phyloP scores from a whole-genome alignment of 768 basidiomycete species.

The Cystoderma amianthinum region DNA sequence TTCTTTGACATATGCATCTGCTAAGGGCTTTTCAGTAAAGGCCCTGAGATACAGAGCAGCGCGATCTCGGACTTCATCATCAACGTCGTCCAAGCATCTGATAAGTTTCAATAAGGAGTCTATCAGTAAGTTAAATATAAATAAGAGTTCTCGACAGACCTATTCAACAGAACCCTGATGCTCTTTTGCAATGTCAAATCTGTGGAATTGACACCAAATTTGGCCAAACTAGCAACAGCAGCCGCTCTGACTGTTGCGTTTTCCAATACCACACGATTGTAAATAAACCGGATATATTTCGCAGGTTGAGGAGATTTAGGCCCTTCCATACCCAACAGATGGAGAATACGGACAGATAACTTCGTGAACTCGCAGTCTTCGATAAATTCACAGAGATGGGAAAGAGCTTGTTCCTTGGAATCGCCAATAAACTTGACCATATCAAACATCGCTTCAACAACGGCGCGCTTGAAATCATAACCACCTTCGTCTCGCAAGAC shows the following conservation, averaged over 20 bases:
- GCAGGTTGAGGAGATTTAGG: constrained; percentile 94
- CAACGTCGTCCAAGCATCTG: constrained; percentile 95
- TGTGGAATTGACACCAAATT: constrained; percentile 88
- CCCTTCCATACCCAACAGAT: constrained; percentile 92
- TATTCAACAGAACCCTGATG: constrained; percentile 77
- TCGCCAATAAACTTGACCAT: constrained; percentile 98
- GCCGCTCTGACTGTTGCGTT: constrained; percentile 97
- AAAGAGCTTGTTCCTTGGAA: constrained; percentile 94
- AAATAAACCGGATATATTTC: constrained; percentile 99
- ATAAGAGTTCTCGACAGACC: constrained; percentile 36
- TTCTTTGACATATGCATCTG: constrained; percentile 86
- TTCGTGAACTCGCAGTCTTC: constrained; percentile 99
- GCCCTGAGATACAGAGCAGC: constrained; percentile 91
- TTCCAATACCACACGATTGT: constrained; percentile 97
- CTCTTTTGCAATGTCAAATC: constrained; percentile 79
- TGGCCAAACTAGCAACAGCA: constrained; percentile 90
- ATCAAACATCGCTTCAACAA: constrained; percentile 99
- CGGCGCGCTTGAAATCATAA: constrained; percentile 98
- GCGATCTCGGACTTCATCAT: constrained; percentile 97
- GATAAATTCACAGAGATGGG: constrained; percentile 98
- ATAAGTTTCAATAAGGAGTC: constrained; percentile 6
- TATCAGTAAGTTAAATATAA: no score
- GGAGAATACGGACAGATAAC: constrained; percentile 93
- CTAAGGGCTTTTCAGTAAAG: constrained; percentile 72
- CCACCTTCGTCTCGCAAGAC: constrained; percentile 97